Evolutionary conservation across 2,329 filamentous ascomycete species (phyloP), one percentile per base, ranked within the genome.

Genomic region (Bipolaris victoriae): DNA sequence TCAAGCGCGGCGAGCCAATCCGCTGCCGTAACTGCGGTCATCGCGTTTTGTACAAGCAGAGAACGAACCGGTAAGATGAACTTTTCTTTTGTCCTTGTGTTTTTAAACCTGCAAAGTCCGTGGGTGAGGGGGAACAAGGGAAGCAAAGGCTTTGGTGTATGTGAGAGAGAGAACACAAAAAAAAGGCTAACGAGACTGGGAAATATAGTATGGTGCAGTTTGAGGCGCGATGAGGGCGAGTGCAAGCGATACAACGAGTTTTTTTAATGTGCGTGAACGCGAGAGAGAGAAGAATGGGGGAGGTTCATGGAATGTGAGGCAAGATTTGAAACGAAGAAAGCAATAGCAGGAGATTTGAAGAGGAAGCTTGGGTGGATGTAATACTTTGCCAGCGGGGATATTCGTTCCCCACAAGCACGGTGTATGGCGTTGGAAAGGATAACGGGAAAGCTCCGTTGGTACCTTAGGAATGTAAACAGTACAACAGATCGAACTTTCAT

Each of bases 1-100:
- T 96, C 67, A 89, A 90, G 78, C 86, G 88, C 66, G 89, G 87
- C 61, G 91, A 95, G 70, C 88, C 89, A 33, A 94, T 96, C 66
- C 85, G 91, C 26, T 97, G 92, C 83, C 90, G 91, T 77, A 90
- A 93, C 79, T 99, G 95, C 77, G 95, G 95, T 7, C 95, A 97
- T 72, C 88, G 95, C 65, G 92, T 99, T 60, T 80, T 99, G 66
- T 98, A 98, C 81, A 99, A 99, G 86, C 91, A 97, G 86, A 82
- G 95, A 74, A 99, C 95, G 43, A 97, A 96, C 84, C 87, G 95
- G 95, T 97, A 77, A 79, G 89, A 45, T 39, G 22, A n/a, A 37
- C 20, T 22, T 31, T 31, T 49, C 49, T 16, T 43, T 49, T n/a
- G 31, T 5, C 35, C 20, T 11, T 39, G 20, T 20, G 20, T 20